Conservation (phyloP, 306 rosid species). For the Ormosia emarginata region DNA sequence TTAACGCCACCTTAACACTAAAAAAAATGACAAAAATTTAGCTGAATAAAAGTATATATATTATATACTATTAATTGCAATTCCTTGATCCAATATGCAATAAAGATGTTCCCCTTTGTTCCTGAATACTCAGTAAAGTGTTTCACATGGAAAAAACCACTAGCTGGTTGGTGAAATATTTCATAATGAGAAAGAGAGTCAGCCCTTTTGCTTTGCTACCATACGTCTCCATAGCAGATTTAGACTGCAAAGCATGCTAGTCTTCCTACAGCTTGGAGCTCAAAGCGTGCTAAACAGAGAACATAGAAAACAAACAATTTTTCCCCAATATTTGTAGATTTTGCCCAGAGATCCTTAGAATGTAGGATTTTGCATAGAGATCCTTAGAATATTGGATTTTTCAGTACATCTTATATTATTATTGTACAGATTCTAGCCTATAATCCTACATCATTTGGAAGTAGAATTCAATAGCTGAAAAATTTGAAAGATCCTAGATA, state of each 20-base stretch:
- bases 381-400: not conserved
- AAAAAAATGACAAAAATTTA: too few species aligned
- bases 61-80: too few species aligned
- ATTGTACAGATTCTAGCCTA: too few species aligned
- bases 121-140: not conserved
- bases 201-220: not conserved
- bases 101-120: not conserved
- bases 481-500: too few species aligned
- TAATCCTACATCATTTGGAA: too few species aligned
- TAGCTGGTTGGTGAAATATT: not conserved
- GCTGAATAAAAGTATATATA: too few species aligned
- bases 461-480: too few species aligned
- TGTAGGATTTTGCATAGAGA: not conserved
- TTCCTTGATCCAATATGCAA: too few species aligned
- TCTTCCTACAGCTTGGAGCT: conserved; percentile 1
- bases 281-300: not conserved
- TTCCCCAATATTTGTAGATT: not conserved
- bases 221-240: conserved; percentile 12
- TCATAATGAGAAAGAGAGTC: not conserved
- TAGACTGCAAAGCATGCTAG: conserved; percentile 22
- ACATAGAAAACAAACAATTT: too few species aligned
- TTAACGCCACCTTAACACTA: too few species aligned
- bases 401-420: too few species aligned
- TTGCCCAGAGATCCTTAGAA: not conserved
- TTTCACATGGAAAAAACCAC: not conserved